These are phyloP conservation scores for Pseudozyma sp. DNA, from an alignment of 1,284 basidiomycete genomes.

Conservation along the genomic window DNA sequence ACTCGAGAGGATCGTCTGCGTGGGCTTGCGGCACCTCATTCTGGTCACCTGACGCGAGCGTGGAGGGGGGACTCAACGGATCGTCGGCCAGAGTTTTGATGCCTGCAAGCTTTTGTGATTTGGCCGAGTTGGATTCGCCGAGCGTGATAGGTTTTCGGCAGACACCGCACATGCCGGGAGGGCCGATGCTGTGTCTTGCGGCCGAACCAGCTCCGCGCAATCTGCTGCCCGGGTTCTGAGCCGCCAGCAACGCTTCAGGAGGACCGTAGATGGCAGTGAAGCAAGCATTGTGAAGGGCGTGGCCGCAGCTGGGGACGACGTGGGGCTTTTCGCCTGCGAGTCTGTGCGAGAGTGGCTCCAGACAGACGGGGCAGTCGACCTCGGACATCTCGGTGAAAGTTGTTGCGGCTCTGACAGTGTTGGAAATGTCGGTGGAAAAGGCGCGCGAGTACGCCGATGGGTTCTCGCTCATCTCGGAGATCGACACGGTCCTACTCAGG, in stretches of 20 bases:
- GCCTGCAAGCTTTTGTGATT: slow-evolving; percentile 65
- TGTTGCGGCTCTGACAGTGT: slow-evolving; percentile 60
- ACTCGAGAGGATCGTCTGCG: slow-evolving; percentile 41
- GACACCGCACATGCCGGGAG: slow-evolving; percentile 91
- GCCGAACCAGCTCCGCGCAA: slow-evolving; percentile 30
- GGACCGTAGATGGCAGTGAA: slow-evolving; percentile 95
- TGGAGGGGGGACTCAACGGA: slow-evolving; percentile 10
- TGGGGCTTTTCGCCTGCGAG: slow-evolving; percentile 91
- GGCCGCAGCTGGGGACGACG: slow-evolving; percentile 95
- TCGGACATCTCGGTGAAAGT: slow-evolving; percentile 78
- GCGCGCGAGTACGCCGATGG: slow-evolving; percentile 27
- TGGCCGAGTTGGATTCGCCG: slow-evolving; percentile 77
- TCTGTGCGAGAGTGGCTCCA: slow-evolving; percentile 87
- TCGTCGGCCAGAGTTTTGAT: slow-evolving; percentile 19
- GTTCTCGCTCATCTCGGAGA: slow-evolving; percentile 32
- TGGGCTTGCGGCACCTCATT: slow-evolving; percentile 29
- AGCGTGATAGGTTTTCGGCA: slow-evolving; percentile 95
- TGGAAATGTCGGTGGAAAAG: slow-evolving; percentile 33
- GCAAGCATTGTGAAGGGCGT: slow-evolving; percentile 93
- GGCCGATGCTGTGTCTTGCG: slow-evolving; percentile 71
- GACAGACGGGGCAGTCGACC: slow-evolving; percentile 87
- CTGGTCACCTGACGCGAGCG: slow-evolving; percentile 15
- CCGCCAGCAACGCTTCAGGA: slow-evolving; percentile 73
- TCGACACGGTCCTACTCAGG: slow-evolving; percentile 16
- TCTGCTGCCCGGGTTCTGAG: slow-evolving; percentile 32